Percentiles rank a stretch among this genome's conserved stretches.
Evolutionary conservation across 2,329 filamentous ascomycete genomes (phyloP).

Genomic region (Sporothrix mexicana): DNA sequence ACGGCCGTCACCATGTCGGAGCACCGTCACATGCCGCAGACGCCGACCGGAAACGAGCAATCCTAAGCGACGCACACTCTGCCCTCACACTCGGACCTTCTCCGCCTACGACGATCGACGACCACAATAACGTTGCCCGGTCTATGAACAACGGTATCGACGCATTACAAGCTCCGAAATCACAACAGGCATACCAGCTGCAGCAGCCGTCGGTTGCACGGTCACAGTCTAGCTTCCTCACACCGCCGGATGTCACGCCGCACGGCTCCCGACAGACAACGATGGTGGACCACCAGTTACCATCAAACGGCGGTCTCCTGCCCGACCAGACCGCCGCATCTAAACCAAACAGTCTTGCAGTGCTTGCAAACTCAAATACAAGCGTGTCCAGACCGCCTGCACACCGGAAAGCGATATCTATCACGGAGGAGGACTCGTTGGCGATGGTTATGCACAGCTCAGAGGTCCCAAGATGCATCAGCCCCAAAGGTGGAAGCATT

Average conservation of each 20-base stretch:
- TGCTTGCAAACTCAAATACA: background rate
- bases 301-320: background rate
- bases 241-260: background rate
- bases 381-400: background rate
- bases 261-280: background rate
- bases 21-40: conserved; percentile 33
- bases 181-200: background rate
- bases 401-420: conserved; percentile 39
- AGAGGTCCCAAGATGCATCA: conserved; percentile 77
- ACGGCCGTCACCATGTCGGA: conserved; percentile 37
- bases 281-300: background rate
- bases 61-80: conserved; percentile 37
- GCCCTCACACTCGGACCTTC: conserved; percentile 26
- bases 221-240: conserved; percentile 5
- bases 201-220: background rate
- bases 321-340: background rate
- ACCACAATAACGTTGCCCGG: conserved; percentile 38
- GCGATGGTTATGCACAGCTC: conserved; percentile 64
- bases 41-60: conserved; percentile 37
- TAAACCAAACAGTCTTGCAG: background rate
- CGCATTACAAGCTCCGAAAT: background rate
- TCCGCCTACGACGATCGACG: background rate
- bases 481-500: conserved; percentile 74
- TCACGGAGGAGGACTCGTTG: conserved; percentile 48
- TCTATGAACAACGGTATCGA: conserved; percentile 16